These are phyloP conservation scores for Ophiognomonia clavigignenti-juglandacearum DNA, from an alignment of 2,329 filamentous ascomycete species.

Conservation along the genomic window DNA sequence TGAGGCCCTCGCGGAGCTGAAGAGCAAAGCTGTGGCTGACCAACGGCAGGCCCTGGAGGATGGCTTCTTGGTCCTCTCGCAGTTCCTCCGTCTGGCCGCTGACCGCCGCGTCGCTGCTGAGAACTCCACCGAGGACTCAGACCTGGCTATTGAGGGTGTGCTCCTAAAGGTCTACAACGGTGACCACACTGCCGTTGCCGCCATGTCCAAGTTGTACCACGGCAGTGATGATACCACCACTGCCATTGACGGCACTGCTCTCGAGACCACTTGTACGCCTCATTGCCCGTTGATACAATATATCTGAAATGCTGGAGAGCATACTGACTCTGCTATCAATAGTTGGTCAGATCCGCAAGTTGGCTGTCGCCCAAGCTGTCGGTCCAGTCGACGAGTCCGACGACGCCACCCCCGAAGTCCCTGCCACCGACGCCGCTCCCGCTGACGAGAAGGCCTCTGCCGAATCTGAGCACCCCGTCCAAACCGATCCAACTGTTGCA, in stretches of 20 bases:
- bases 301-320: too few relatives aligned
- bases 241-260: constrained; percentile 59
- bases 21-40: constrained; percentile 50
- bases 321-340: too few relatives aligned
- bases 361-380: constrained; percentile 43
- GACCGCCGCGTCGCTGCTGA: constrained; percentile 67
- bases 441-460: constrained; percentile 27
- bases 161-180: constrained; percentile 75
- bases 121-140: constrained; percentile 63
- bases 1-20: constrained; percentile 46
- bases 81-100: constrained; percentile 76
- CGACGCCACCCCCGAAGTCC: constrained; percentile 23
- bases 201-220: constrained; percentile 73
- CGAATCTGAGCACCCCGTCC: constrained; percentile 25
- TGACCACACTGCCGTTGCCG: constrained; percentile 66
- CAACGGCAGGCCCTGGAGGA: constrained; percentile 54
- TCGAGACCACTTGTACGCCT: constrained; percentile 67
- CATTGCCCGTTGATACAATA: background rate
- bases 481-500: constrained; percentile 62
- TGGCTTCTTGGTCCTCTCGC: constrained; percentile 66
- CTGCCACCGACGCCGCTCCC: constrained; percentile 26
- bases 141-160: constrained; percentile 75
- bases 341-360: constrained; percentile 58
- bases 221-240: constrained; percentile 63
- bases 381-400: constrained; percentile 21